A percentile compares a stretch with the other conserved stretches of the same genome.
phyloP scores from a whole-genome alignment of 108 stramenopile genomes.

The Schizochytrium sp. region DNA sequence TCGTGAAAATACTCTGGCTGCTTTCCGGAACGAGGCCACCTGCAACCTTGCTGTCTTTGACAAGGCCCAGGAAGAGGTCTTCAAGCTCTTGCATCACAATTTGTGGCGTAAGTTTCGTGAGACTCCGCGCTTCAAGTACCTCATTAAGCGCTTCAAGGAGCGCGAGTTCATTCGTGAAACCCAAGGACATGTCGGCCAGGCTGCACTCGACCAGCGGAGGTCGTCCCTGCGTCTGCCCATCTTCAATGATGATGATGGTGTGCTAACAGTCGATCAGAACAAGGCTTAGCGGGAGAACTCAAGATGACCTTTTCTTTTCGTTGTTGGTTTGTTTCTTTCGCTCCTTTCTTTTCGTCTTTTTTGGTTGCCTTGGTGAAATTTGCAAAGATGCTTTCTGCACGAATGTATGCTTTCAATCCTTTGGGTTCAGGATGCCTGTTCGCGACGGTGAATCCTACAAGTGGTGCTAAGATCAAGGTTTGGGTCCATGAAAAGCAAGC shows the following conservation, averaged over 20 bases:
- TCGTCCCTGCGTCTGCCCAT: not conserved
- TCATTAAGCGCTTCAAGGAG: not conserved
- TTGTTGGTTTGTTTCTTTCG: no score
- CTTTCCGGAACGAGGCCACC: not conserved
- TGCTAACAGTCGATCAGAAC: not conserved
- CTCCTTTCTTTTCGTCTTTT: no score
- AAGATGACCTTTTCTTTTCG: no score
- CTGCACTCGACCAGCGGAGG: not conserved
- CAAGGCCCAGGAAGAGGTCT: not conserved
- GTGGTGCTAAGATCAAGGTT: no score
- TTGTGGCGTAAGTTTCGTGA: not conserved
- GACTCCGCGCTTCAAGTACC: not conserved
- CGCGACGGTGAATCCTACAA: no score
- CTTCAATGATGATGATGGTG: not conserved
- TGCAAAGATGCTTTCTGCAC: no score
- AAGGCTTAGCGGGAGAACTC: no score
- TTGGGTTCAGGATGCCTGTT: no score
- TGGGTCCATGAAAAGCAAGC: no score
- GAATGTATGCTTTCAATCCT: no score
- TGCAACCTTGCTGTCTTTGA: not conserved
- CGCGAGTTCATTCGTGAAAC: not conserved
- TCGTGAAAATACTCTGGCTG: not conserved
- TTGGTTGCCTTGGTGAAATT: no score
- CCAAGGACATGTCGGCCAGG: not conserved
- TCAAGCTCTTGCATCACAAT: not conserved